Evolutionary conservation across 306 rosid genomes (phyloP).

Genomic region (Quercus gilva): DNA sequence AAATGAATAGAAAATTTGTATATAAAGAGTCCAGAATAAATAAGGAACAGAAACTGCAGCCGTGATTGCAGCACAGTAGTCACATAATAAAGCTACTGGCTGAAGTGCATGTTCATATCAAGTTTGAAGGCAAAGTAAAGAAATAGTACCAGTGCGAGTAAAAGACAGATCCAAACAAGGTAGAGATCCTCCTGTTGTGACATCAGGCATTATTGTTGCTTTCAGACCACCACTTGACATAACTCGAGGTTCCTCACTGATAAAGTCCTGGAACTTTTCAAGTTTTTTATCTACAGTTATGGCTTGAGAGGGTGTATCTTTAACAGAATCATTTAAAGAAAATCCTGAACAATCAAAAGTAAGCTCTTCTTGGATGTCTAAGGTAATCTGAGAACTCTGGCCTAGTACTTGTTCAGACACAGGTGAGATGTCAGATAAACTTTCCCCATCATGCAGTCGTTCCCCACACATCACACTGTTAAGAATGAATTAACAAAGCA

Average conservation of each 20-base stretch:
- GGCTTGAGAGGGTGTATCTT: slow-evolving; percentile 26
- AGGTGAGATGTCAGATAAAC: slow-evolving; percentile 17
- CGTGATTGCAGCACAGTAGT: slow-evolving; percentile 13
- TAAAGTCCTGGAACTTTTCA: slow-evolving; percentile 18
- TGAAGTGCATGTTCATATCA: slow-evolving; percentile 1
- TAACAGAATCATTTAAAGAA: slow-evolving; percentile 26
- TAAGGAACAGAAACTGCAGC: slow-evolving; percentile 7
- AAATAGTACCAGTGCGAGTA: slow-evolving; percentile 39
- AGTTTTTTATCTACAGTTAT: slow-evolving; percentile 21
- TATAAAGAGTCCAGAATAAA: slow-evolving; percentile 15
- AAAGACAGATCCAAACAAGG: slow-evolving; percentile 32
- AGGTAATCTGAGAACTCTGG: slow-evolving; percentile 18
- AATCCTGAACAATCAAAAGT: slow-evolving; percentile 25
- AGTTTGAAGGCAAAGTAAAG: slow-evolving; percentile 2
- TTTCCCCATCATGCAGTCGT: slow-evolving; percentile 24
- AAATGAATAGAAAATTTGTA: slow-evolving; percentile 11
- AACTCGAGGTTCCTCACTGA: slow-evolving; percentile 27
- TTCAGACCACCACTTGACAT: slow-evolving; percentile 11
- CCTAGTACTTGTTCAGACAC: slow-evolving; percentile 27
- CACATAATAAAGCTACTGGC: neutral
- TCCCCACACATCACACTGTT: slow-evolving; percentile 34
- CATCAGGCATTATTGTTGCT: neutral
- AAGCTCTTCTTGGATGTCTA: slow-evolving; percentile 31
- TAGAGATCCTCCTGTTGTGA: slow-evolving; percentile 21
- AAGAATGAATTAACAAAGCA: slow-evolving; percentile 14